Evolutionary conservation across 768 basidiomycete species (phyloP).

Genomic region (Pulveroboletus sp.): DNA sequence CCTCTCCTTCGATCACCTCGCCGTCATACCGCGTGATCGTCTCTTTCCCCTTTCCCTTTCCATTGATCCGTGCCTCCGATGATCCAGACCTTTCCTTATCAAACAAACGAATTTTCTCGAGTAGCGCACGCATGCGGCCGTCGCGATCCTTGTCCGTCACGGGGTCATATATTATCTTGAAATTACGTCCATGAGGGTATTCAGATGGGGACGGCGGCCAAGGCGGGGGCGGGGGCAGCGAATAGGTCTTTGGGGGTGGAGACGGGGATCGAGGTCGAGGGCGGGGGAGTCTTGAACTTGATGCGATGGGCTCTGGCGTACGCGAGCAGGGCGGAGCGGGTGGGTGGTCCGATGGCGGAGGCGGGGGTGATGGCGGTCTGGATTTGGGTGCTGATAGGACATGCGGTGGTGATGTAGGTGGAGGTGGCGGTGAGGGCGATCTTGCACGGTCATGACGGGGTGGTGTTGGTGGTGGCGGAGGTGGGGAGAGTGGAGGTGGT

Average conservation of each 20-base stretch:
- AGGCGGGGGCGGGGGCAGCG: constrained; percentile 41
- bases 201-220: constrained; percentile 56
- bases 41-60: constrained; percentile 65
- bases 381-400: constrained; percentile 23
- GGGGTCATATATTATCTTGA: constrained; percentile 65
- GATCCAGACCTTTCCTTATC: constrained; percentile 26
- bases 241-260: constrained; percentile 34
- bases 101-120: constrained; percentile 39
- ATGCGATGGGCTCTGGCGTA: constrained; percentile 28
- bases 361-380: constrained; percentile 29
- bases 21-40: constrained; percentile 52
- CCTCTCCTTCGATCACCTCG: constrained; percentile 45
- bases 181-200: constrained; percentile 46
- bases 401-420: constrained; percentile 23
- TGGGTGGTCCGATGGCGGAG: constrained; percentile 15
- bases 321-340: constrained; percentile 24
- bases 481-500: constrained; percentile 19
- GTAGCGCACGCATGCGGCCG: constrained; percentile 35
- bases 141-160: constrained; percentile 44
- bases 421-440: constrained; percentile 26
- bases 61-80: constrained; percentile 44
- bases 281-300: constrained; percentile 21
- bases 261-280: constrained; percentile 4
- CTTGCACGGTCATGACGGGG: constrained; percentile 15
- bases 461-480: constrained; percentile 9